phyloP scores from a whole-genome alignment of 2,329 filamentous ascomycete species.

The Teratosphaeria zuluensis region DNA sequence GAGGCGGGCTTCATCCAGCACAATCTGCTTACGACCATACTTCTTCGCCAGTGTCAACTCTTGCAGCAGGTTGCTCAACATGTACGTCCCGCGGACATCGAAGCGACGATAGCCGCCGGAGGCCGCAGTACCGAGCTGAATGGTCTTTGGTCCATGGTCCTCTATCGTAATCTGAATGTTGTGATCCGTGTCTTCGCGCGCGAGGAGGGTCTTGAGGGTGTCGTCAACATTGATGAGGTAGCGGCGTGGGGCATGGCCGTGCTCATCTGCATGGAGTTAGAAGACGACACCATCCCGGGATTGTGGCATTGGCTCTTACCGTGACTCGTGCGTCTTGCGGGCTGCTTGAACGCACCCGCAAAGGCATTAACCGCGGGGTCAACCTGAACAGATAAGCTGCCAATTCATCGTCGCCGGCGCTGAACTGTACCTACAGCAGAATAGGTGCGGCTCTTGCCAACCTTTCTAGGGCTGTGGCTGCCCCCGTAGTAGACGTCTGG shows the following conservation, averaged over 20 bases:
- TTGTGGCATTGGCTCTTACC: constrained; percentile 10
- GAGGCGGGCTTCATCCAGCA: constrained; percentile 80
- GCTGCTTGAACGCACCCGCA: constrained; percentile 11
- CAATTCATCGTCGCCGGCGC: constrained; percentile 3
- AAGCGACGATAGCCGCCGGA: constrained; percentile 81
- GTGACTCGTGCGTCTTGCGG: constrained; percentile 22
- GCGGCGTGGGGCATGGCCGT: constrained; percentile 57
- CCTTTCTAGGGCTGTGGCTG: constrained; percentile 37
- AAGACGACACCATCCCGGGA: constrained; percentile 1
- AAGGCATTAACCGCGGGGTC: constrained; percentile 11
- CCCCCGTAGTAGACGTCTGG: constrained; percentile 53
- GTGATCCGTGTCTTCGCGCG: constrained; percentile 82
- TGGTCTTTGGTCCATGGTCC: constrained; percentile 84
- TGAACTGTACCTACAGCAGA: constrained; percentile 40
- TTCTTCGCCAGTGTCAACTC: constrained; percentile 89
- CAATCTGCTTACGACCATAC: constrained; percentile 77
- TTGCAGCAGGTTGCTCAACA: constrained; percentile 92
- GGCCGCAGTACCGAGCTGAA: constrained; percentile 72
- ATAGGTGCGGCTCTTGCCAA: constrained; percentile 42
- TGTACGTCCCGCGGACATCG: constrained; percentile 91
- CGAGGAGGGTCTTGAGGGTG: constrained; percentile 68
- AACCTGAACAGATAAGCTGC: constrained; percentile 10
- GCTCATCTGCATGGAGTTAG: constrained; percentile 49
- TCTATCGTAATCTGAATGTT: constrained; percentile 98
- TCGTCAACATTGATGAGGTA: constrained; percentile 81